A percentile compares a stretch with the other conserved stretches of the same genome.
phyloP scores from a whole-genome alignment of 116 monocot genomes.

The Trichopus zeylanicus region DNA sequence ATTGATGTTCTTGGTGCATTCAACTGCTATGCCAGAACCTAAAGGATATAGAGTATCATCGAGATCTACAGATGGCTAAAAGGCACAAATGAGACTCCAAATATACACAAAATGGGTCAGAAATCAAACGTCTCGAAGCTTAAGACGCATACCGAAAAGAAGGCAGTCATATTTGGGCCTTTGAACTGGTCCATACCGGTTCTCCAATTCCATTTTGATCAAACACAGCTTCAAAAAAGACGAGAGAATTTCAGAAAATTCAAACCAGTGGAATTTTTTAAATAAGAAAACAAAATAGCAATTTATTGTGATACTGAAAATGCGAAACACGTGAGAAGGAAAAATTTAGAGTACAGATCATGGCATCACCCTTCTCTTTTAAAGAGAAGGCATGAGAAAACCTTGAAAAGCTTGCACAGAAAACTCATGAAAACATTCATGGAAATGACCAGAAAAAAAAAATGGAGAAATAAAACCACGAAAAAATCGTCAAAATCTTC shows the following conservation, averaged over 20 bases:
- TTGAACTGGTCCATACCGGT: conserved; percentile 31
- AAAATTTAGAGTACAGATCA: too few relatives aligned
- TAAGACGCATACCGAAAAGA: conserved; percentile 53
- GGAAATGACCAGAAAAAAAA: too few relatives aligned
- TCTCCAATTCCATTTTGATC: conserved; percentile 45
- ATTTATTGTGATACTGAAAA: too few relatives aligned
- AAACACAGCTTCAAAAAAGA: neutral
- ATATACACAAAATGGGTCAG: neutral
- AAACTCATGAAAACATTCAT: too few relatives aligned
- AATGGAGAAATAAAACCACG: too few relatives aligned
- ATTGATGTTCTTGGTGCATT: conserved; percentile 43
- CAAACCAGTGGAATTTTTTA: too few relatives aligned
- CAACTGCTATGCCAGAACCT: conserved; percentile 48
- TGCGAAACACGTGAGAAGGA: too few relatives aligned
- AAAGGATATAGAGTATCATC: conserved; percentile 80
- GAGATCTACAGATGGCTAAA: conserved; percentile 40
- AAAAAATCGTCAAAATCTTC: too few relatives aligned
- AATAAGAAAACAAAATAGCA: too few relatives aligned
- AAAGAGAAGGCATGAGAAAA: too few relatives aligned
- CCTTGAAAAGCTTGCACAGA: too few relatives aligned
- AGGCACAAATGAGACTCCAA: neutral
- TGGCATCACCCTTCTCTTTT: too few relatives aligned
- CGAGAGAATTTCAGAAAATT: neutral
- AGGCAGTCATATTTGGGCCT: conserved; percentile 56
- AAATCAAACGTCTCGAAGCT: neutral